These are phyloP conservation scores for Plenodomus biglobosus DNA, from an alignment of 2,329 filamentous ascomycete genomes.

Conservation along the genomic window DNA sequence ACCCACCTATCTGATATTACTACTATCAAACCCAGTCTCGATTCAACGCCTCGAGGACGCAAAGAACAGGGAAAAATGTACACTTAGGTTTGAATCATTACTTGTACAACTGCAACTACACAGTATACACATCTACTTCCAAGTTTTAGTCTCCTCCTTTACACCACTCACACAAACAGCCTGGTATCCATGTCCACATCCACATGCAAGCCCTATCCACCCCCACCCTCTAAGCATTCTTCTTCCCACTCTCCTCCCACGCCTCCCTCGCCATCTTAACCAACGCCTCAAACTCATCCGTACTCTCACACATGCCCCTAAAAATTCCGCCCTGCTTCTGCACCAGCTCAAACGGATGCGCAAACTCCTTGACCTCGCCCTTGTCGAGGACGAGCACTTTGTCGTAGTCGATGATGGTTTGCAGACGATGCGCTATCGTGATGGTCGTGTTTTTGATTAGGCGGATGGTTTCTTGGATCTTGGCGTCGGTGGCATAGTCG, in stretches of 20 bases:
- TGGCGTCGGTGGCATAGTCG: conserved; percentile 91
- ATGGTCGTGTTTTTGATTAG: conserved; percentile 89
- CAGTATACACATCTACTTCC: too few species aligned
- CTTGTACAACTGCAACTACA: too few species aligned
- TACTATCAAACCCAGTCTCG: too few species aligned
- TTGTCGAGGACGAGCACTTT: conserved; percentile 94
- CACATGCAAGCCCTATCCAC: too few species aligned
- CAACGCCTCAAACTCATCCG: conserved; percentile 59
- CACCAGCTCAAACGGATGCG: conserved; percentile 77
- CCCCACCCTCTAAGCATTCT: too few species aligned
- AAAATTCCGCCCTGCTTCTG: conserved; percentile 66
- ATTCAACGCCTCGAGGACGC: too few species aligned
- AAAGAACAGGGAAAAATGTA: too few species aligned
- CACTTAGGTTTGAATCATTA: too few species aligned
- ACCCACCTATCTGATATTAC: too few species aligned
- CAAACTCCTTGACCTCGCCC: conserved; percentile 83
- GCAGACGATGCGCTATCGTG: conserved; percentile 91
- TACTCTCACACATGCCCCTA: conserved; percentile 68
- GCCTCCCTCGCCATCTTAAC: conserved; percentile 54
- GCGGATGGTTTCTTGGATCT: conserved; percentile 96
- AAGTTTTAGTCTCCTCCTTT: too few species aligned
- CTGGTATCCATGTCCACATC: too few species aligned
- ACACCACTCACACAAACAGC: too few species aligned
- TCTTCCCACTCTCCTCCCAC: neutral
- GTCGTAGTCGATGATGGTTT: conserved; percentile 98